Conservation (phyloP, 2,329 filamentous ascomycete species). For the Diaporthe nobilis region DNA sequence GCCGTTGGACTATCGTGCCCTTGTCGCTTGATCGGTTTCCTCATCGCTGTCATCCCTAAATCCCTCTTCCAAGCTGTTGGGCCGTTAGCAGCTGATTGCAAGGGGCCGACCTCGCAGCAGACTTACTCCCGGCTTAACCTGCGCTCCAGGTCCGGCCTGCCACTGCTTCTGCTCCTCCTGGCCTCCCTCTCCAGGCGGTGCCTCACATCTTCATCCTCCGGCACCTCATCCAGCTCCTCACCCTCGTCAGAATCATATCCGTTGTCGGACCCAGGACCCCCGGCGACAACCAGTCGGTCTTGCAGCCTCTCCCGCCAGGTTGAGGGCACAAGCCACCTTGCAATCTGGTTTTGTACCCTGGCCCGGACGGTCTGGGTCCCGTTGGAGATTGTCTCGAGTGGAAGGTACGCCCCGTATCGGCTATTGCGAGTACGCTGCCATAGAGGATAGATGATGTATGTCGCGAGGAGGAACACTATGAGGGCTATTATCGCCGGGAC, state of each 20-base stretch:
- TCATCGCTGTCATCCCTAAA: constrained; percentile 82
- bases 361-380: constrained; percentile 69
- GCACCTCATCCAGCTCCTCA: constrained; percentile 76
- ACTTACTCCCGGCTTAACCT: constrained; percentile 82
- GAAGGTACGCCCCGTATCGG: constrained; percentile 82
- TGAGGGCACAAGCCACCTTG: constrained; percentile 59
- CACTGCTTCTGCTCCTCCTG: constrained; percentile 36
- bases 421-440: constrained; percentile 76
- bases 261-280: constrained; percentile 59
- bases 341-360: constrained; percentile 60
- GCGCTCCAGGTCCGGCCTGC: constrained; percentile 62
- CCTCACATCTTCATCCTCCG: constrained; percentile 61
- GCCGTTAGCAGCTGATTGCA: constrained; percentile 32
- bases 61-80: constrained; percentile 74
- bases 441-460: constrained; percentile 75
- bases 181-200: constrained; percentile 51
- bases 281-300: constrained; percentile 55
- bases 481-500: constrained; percentile 80
- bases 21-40: constrained; percentile 51
- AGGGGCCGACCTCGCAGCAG: background rate
- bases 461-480: constrained; percentile 75
- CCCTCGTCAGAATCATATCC: constrained; percentile 77
- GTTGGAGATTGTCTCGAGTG: constrained; percentile 73
- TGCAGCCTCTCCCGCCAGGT: constrained; percentile 60
- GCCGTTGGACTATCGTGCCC: constrained; percentile 40